Conservation (phyloP, 495 filamentous ascomycete species). For the Bacidia rubella region DNA sequence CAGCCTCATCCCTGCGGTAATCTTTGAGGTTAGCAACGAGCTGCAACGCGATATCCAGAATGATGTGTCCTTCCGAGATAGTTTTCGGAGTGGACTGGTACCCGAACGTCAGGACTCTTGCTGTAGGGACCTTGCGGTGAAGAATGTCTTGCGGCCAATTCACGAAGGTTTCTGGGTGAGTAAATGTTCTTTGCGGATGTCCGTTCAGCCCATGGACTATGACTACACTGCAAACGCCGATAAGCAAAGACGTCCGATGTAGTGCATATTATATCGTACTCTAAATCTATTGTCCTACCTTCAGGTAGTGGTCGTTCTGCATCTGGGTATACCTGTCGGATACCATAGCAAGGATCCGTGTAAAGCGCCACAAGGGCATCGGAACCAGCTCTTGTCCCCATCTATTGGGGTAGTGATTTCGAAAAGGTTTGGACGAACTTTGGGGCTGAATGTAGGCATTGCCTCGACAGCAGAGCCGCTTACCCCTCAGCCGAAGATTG, state of each 20-base stretch:
- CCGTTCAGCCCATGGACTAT: constrained; percentile 12
- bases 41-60: not conserved
- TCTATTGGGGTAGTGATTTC: not conserved
- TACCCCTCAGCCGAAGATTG: not conserved
- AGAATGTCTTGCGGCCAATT: constrained; percentile 26
- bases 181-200: constrained; percentile 12
- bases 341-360: constrained; percentile 1
- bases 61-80: not conserved
- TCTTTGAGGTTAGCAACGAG: not conserved
- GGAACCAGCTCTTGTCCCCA: not conserved
- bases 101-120: constrained; percentile 21
- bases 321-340: not conserved
- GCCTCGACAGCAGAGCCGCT: not conserved
- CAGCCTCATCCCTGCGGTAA: not conserved
- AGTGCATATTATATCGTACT: not conserved
- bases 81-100: constrained; percentile 16
- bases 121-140: constrained; percentile 13
- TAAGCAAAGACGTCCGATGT: not conserved
- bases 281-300: not conserved
- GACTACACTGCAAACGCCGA: not conserved
- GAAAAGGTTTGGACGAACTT: not conserved
- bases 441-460: not conserved
- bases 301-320: not conserved
- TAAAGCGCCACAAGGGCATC: not conserved
- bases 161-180: not conserved